phyloP scores from a whole-genome alignment of 352 stramenopile genomes.

The Peronosclerospora sorghi region DNA sequence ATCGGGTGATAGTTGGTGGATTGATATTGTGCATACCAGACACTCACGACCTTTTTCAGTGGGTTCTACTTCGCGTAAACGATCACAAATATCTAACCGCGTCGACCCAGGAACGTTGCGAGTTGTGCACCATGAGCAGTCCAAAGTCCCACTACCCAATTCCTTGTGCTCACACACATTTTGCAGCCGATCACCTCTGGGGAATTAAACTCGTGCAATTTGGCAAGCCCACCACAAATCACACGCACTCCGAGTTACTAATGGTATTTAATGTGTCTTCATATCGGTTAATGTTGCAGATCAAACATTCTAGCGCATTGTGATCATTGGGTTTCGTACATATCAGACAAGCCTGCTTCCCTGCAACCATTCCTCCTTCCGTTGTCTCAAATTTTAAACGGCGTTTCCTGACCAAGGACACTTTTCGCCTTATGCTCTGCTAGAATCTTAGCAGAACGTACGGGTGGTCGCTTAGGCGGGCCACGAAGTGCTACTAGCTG shows the following conservation, averaged over 20 bases:
- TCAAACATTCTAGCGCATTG: slow-evolving; percentile 8
- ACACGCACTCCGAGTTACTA: neutral
- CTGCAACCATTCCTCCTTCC: slow-evolving; percentile 6
- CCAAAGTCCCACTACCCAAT: neutral
- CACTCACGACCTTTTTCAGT: slow-evolving; percentile 9
- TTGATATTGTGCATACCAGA: too few species aligned
- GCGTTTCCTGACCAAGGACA: too few species aligned
- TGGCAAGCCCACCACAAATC: slow-evolving; percentile 18
- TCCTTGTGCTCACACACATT: slow-evolving; percentile 11
- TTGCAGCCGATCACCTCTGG: slow-evolving; percentile 7
- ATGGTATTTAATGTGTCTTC: neutral
- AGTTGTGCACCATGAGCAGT: slow-evolving; percentile 16
- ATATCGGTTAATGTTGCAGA: slow-evolving; percentile 13
- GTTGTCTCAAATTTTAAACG: slow-evolving; percentile 1
- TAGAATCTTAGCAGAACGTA: too few species aligned
- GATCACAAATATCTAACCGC: slow-evolving; percentile 18
- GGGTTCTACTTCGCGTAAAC: slow-evolving; percentile 1
- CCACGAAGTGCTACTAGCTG: too few species aligned
- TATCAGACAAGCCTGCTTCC: slow-evolving; percentile 24
- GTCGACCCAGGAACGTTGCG: slow-evolving; percentile 8
- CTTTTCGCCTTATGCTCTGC: too few species aligned
- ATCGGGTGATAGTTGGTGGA: too few species aligned
- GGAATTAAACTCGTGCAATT: slow-evolving; percentile 22
- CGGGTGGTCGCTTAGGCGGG: too few species aligned
- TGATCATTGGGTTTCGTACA: slow-evolving; percentile 20